Percentiles rank a stretch among this genome's conserved stretches.
Evolutionary conservation across 2,329 filamentous ascomycete genomes (phyloP).

Genomic region (Cercospora sp.): DNA sequence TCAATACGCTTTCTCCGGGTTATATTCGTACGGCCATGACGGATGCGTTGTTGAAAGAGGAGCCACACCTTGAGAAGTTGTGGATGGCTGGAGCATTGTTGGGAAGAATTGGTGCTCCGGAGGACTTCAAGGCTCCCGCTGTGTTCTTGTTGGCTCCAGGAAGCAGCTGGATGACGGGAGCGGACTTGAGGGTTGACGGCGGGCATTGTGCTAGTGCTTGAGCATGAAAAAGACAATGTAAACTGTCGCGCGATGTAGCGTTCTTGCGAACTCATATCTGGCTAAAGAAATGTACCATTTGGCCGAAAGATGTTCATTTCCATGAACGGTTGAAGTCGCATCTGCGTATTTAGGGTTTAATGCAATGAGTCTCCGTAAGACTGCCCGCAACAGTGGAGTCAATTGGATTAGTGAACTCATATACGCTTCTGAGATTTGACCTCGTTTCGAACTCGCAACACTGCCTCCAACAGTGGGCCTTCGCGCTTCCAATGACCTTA

Average conservation of each 20-base stretch:
- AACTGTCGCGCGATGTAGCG: neutral
- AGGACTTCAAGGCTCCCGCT: slow-evolving; percentile 65
- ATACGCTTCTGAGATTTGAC: neutral
- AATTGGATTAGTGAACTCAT: too few relatives aligned
- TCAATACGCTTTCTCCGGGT: slow-evolving; percentile 40
- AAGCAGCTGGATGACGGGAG: slow-evolving; percentile 70
- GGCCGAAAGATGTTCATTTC: too few relatives aligned
- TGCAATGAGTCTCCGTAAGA: too few relatives aligned
- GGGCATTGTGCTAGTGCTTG: slow-evolving; percentile 53
- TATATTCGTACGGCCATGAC: slow-evolving; percentile 44
- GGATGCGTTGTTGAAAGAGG: slow-evolving; percentile 40
- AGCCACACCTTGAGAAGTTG: slow-evolving; percentile 54
- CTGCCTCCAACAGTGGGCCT: neutral
- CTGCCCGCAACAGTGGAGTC: too few relatives aligned
- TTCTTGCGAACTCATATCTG: neutral
- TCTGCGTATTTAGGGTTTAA: too few relatives aligned
- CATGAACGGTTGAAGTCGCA: too few relatives aligned
- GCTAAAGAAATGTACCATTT: neutral
- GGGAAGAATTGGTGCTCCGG: slow-evolving; percentile 55
- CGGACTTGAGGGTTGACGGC: slow-evolving; percentile 69
- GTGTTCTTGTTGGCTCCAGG: slow-evolving; percentile 68
- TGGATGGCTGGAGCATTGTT: slow-evolving; percentile 59
- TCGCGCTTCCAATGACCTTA: neutral
- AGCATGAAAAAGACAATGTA: neutral
- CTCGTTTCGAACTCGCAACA: neutral